Conservation (phyloP, 768 basidiomycete genomes). For the Termitomyces sp. region DNA sequence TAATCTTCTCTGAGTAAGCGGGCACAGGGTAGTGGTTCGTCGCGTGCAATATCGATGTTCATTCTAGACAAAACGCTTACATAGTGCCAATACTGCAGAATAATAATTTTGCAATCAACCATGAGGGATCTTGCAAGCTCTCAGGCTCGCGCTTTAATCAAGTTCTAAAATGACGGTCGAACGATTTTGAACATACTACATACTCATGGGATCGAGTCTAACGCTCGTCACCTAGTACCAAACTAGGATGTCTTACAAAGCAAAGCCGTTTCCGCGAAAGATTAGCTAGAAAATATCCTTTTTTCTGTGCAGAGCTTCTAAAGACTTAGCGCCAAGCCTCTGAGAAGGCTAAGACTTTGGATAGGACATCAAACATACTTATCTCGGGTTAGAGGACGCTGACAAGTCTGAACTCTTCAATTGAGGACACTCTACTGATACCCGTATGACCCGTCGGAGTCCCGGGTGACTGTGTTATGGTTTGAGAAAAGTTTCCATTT, state of each 20-base stretch:
- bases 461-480: not conserved
- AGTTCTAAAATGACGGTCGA: no score
- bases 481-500: not conserved
- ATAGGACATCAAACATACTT: no score
- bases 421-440: not conserved
- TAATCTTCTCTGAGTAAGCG: no score
- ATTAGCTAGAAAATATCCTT: not conserved
- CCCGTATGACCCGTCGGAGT: not conserved
- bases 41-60: not conserved
- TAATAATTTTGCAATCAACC: not conserved
- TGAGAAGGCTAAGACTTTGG: not conserved
- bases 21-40: no score
- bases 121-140: not conserved
- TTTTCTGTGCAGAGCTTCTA: not conserved
- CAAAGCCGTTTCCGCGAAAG: not conserved
- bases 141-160: no score
- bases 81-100: no score
- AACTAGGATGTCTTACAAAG: not conserved
- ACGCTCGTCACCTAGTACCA: no score
- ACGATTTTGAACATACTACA: no score
- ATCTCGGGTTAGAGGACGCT: not conserved
- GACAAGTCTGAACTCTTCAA: not conserved
- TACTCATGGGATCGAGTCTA: not conserved
- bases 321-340: not conserved
- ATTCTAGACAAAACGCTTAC: no score